A percentile compares a stretch with the other conserved stretches of the same genome.
Conservation (phyloP, 192 early-diverging fungal genomes). For the Coemansia sp. region DNA sequence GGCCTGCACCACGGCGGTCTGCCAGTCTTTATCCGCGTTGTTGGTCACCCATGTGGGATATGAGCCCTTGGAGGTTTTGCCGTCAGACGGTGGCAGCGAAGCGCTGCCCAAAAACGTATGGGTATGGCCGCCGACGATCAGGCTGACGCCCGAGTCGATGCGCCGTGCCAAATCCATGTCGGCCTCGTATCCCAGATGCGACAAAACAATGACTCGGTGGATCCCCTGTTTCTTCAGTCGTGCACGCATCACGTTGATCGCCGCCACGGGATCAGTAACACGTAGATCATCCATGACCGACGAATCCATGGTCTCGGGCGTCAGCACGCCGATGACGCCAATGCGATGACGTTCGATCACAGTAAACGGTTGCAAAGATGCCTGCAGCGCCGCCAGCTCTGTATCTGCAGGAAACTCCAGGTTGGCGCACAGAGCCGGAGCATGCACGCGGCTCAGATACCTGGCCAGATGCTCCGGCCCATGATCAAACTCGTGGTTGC, state of each 20-base stretch:
- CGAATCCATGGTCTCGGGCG: constrained; percentile 60
- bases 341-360: constrained; percentile 70
- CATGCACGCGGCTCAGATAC: constrained; percentile 62
- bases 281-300: constrained; percentile 56
- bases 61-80: constrained; percentile 39
- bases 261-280: constrained; percentile 63
- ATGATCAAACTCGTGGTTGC: constrained; percentile 80
- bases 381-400: constrained; percentile 50
- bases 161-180: constrained; percentile 65
- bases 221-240: constrained; percentile 64
- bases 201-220: constrained; percentile 69
- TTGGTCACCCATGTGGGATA: constrained; percentile 69
- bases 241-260: constrained; percentile 64
- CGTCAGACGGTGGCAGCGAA: neutral
- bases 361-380: constrained; percentile 69
- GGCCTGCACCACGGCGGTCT: constrained; percentile 76
- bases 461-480: constrained; percentile 59
- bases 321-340: constrained; percentile 71
- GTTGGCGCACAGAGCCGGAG: constrained; percentile 72
- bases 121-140: constrained; percentile 79
- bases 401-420: constrained; percentile 49
- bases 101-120: constrained; percentile 62
- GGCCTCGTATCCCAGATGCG: constrained; percentile 73
- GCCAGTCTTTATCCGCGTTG: constrained; percentile 59
- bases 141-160: constrained; percentile 58